Conservation (phyloP, 2,329 filamentous ascomycete species). For the Seiridium unicorne region DNA sequence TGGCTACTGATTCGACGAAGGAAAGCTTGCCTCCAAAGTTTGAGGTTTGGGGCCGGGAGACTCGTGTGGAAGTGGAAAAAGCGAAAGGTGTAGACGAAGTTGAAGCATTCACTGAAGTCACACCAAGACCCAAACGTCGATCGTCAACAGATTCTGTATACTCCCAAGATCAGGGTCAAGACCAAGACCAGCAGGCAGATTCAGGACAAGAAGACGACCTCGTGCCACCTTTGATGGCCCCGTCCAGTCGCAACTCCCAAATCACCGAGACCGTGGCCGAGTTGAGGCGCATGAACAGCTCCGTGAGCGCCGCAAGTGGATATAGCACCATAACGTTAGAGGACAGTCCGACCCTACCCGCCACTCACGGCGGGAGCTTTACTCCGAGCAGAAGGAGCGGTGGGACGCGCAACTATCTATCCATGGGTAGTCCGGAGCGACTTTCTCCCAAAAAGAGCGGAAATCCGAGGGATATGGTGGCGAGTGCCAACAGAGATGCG, state of each 20-base stretch:
- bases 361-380: constrained; percentile 35
- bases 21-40: neutral
- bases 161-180: constrained; percentile 1
- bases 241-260: constrained; percentile 14
- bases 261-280: constrained; percentile 46
- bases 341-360: constrained; percentile 38
- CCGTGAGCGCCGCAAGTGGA: constrained; percentile 31
- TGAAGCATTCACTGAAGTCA: too few relatives aligned
- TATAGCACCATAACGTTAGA: constrained; percentile 39
- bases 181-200: neutral
- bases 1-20: constrained; percentile 1
- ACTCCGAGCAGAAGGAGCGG: constrained; percentile 31
- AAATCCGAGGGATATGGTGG: neutral
- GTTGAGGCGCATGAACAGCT: constrained; percentile 57
- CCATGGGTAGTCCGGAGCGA: constrained; percentile 30
- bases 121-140: neutral
- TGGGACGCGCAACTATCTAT: constrained; percentile 46
- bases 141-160: neutral
- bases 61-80: neutral
- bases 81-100: neutral
- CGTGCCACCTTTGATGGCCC: neutral
- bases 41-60: neutral
- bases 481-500: neutral
- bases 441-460: neutral
- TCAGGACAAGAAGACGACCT: neutral